phyloP scores from a whole-genome alignment of 441 rosid species.

The Rhodomyrtus psidioides region DNA sequence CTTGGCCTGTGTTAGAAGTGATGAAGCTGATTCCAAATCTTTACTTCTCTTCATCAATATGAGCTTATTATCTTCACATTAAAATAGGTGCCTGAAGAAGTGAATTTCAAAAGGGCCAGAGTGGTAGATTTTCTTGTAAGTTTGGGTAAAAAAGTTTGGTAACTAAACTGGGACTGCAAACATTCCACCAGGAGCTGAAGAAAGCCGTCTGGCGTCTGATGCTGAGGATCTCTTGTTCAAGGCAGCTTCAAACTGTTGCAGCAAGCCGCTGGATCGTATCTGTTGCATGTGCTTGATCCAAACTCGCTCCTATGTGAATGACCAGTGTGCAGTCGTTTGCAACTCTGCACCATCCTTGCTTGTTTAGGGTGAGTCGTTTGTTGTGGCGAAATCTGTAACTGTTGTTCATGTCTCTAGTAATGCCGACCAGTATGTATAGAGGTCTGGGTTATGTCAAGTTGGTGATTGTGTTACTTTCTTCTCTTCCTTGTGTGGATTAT shows the following conservation, averaged over 20 bases:
- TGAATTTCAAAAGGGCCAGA: neutral
- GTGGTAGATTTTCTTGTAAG: conserved; percentile 32
- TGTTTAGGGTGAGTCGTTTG: conserved; percentile 67
- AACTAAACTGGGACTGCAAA: conserved; percentile 33
- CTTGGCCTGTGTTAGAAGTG: no score
- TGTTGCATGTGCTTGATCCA: conserved; percentile 74
- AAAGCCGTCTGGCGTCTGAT: conserved; percentile 42
- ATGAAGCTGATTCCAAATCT: no score
- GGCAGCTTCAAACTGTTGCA: conserved; percentile 49
- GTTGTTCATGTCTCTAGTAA: neutral
- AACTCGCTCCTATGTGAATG: conserved; percentile 38
- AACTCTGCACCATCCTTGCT: conserved; percentile 62
- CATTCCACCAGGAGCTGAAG: conserved; percentile 56
- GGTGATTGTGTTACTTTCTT: neutral
- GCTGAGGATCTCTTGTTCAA: conserved; percentile 38
- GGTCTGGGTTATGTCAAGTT: neutral
- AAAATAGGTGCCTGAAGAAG: no score
- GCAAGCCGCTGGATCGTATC: conserved; percentile 34
- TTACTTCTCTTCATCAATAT: no score
- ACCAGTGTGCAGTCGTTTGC: conserved; percentile 47
- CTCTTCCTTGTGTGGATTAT: neutral
- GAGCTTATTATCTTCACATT: no score
- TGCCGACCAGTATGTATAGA: neutral
- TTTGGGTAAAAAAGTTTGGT: conserved; percentile 61
- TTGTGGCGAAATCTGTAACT: conserved; percentile 59